These are phyloP conservation scores for Hygrophorus russula DNA, from an alignment of 768 basidiomycete species.

Conservation along the genomic window DNA sequence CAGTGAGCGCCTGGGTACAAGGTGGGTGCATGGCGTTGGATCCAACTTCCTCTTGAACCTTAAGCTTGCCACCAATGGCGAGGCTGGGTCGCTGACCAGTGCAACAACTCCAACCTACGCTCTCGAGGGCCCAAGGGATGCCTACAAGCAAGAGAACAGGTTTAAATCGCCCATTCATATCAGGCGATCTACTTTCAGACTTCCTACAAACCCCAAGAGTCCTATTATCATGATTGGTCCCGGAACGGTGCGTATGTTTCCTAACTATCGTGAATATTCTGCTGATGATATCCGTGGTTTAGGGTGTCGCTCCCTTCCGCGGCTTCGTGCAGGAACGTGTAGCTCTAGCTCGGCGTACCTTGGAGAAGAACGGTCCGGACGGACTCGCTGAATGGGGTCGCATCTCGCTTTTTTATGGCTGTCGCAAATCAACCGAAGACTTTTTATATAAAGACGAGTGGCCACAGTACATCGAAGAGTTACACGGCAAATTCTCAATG, in stretches of 20 bases:
- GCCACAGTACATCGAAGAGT: conserved; percentile 76
- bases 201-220: conserved; percentile 96
- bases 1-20: conserved; percentile 37
- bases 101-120: conserved; percentile 54
- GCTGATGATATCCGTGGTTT: conserved; percentile 6
- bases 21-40: conserved; percentile 81
- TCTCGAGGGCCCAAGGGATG: conserved; percentile 83
- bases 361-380: conserved; percentile 92
- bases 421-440: conserved; percentile 80
- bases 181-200: conserved; percentile 88
- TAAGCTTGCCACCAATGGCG: conserved; percentile 60
- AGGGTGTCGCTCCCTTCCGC: conserved; percentile 99
- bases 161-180: conserved; percentile 93
- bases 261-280: background rate
- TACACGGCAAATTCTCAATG: conserved; percentile 86
- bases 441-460: conserved; percentile 95
- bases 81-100: conserved; percentile 28
- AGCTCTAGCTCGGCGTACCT: conserved; percentile 85
- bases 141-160: conserved; percentile 57
- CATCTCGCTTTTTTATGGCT: conserved; percentile 94
- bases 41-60: conserved; percentile 95
- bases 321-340: conserved; percentile 98
- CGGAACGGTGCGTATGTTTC: conserved; percentile 66
- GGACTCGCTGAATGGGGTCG: conserved; percentile 93
- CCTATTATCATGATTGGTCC: conserved; percentile 99